These are phyloP conservation scores for Ceratocystis albifundus DNA, from an alignment of 2,329 filamentous ascomycete genomes.

Conservation along the genomic window DNA sequence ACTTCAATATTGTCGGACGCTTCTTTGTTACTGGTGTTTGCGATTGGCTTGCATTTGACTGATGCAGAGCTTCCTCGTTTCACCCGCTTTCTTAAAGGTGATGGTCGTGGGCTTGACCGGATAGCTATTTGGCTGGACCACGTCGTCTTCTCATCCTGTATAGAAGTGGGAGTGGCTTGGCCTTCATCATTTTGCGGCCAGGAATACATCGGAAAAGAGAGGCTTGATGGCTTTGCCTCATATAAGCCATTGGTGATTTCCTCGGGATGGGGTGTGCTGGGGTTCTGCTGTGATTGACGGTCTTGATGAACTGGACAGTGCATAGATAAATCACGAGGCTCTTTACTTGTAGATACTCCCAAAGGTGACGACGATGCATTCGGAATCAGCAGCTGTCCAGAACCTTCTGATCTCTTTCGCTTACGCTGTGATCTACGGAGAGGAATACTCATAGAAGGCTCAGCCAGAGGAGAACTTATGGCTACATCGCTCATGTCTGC, in stretches of 20 bases:
- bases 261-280: not conserved
- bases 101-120: slow-evolving; percentile 14
- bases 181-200: not conserved
- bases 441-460: slow-evolving; percentile 15
- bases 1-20: not conserved
- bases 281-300: not conserved
- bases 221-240: not conserved
- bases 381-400: not conserved
- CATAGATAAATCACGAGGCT: not conserved
- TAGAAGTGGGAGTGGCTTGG: not conserved
- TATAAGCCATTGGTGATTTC: not conserved
- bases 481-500: slow-evolving; percentile 11
- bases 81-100: slow-evolving; percentile 2
- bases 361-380: not conserved
- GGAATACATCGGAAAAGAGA: slow-evolving; percentile 12
- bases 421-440: slow-evolving; percentile 10
- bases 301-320: not conserved
- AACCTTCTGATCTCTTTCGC: slow-evolving; percentile 13
- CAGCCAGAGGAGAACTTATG: slow-evolving; percentile 20
- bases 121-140: slow-evolving; percentile 21
- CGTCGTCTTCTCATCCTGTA: not conserved
- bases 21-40: not conserved
- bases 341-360: not conserved
- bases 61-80: not conserved
- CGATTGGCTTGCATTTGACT: not conserved